These are phyloP conservation scores for Neophaeococcomyces aloes DNA, from an alignment of 2,329 filamentous ascomycete species.

Conservation along the genomic window DNA sequence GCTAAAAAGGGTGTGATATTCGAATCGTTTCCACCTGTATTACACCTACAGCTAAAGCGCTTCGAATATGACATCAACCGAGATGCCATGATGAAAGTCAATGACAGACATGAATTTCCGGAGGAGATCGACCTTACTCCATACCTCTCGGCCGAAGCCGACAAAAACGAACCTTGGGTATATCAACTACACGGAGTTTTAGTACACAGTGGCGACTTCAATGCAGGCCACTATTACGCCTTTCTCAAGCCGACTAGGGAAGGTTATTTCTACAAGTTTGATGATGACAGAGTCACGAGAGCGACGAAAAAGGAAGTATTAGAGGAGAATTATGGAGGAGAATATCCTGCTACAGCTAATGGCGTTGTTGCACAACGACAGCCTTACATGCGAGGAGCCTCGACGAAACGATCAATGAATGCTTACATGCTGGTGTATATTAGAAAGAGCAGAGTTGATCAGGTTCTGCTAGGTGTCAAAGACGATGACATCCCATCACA, in stretches of 20 bases:
- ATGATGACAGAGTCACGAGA: conserved; percentile 93
- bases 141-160: conserved; percentile 63
- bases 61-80: conserved; percentile 96
- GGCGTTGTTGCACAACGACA: conserved; percentile 50
- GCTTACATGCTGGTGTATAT: conserved; percentile 99
- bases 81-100: conserved; percentile 97
- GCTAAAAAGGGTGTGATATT: conserved; percentile 98
- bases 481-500: conserved; percentile 70
- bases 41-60: conserved; percentile 90
- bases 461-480: conserved; percentile 66
- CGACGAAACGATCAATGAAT: conserved; percentile 62
- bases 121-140: conserved; percentile 55
- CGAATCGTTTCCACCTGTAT: conserved; percentile 81
- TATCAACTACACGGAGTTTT: conserved; percentile 93
- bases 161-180: conserved; percentile 76
- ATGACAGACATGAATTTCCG: conserved; percentile 40
- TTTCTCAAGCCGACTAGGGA: conserved; percentile 91
- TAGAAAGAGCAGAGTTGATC: conserved; percentile 71
- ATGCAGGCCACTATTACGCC: conserved; percentile 96
- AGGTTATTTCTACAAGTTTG: conserved; percentile 91
- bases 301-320: conserved; percentile 83
- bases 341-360: conserved; percentile 53
- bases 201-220: conserved; percentile 91
- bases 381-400: conserved; percentile 53
- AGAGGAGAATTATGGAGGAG: conserved; percentile 93